Conservation (phyloP, 2,329 filamentous ascomycete genomes). For the Plectosphaerella plurivora region DNA sequence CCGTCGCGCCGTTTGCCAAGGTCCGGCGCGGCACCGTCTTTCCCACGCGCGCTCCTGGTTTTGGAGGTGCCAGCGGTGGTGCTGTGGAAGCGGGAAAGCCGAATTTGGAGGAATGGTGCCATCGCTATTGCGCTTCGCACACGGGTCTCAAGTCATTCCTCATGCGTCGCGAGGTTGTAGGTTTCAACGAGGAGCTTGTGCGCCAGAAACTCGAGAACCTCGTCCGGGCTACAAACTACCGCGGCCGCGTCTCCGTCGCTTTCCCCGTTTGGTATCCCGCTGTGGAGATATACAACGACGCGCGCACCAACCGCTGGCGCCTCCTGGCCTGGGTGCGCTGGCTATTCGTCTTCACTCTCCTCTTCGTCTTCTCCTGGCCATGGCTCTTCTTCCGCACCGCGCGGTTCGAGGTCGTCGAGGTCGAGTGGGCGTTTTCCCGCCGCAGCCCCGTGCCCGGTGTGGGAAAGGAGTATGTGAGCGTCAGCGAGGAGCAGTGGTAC, state of each 20-base stretch:
- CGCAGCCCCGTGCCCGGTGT: slow-evolving; percentile 1
- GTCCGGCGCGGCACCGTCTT: slow-evolving; percentile 62
- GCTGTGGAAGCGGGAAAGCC: slow-evolving; percentile 1
- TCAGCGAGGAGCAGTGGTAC: slow-evolving; percentile 58
- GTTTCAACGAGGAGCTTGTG: slow-evolving; percentile 54
- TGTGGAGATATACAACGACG: slow-evolving; percentile 61
- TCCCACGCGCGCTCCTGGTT: slow-evolving; percentile 43
- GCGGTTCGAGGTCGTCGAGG: slow-evolving; percentile 59
- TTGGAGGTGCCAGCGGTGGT: slow-evolving; percentile 19
- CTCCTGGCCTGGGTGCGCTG: slow-evolving; percentile 58
- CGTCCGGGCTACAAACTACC: slow-evolving; percentile 63
- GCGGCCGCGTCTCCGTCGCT: slow-evolving; percentile 52
- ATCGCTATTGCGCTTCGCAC: slow-evolving; percentile 57
- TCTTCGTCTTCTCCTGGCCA: slow-evolving; percentile 70
- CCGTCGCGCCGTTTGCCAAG: slow-evolving; percentile 54
- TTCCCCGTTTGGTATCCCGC: slow-evolving; percentile 55
- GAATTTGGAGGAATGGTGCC: slow-evolving; percentile 55
- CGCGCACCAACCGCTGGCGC: slow-evolving; percentile 60
- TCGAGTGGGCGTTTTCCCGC: slow-evolving; percentile 55
- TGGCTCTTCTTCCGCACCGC: slow-evolving; percentile 63
- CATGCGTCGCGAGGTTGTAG: slow-evolving; percentile 47
- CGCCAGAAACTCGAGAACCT: slow-evolving; percentile 47
- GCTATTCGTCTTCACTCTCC: slow-evolving; percentile 61
- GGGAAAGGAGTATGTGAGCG: slow-evolving; percentile 43
- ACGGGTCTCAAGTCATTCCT: slow-evolving; percentile 53